These are phyloP conservation scores for Rhizopogon rudus DNA, from an alignment of 768 basidiomycete species.

Conservation along the genomic window DNA sequence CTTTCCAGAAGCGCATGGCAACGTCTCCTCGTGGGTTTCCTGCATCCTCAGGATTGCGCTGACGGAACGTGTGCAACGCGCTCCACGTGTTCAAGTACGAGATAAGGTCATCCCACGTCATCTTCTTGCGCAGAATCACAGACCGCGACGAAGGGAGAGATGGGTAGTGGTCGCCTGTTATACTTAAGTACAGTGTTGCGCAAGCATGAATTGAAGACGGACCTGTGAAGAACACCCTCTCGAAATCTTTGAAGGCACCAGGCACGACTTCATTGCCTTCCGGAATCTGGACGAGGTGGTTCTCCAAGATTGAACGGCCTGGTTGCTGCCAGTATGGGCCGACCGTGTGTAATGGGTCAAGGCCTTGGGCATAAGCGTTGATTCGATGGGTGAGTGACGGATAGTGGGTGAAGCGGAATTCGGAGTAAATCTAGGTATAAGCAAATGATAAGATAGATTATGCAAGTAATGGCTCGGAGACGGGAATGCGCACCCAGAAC, in stretches of 20 bases:
- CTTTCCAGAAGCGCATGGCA: conserved; percentile 57
- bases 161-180: conserved; percentile 38
- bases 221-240: conserved; percentile 60
- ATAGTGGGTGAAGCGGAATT: conserved; percentile 58
- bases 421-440: conserved; percentile 50
- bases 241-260: conserved; percentile 35
- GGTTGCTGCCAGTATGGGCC: conserved; percentile 78
- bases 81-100: conserved; percentile 71
- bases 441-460: background rate
- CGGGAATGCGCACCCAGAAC: conserved; percentile 53
- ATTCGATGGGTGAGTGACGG: conserved; percentile 58
- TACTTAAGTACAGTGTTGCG: background rate
- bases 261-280: conserved; percentile 37
- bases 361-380: conserved; percentile 54
- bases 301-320: conserved; percentile 67
- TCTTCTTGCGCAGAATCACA: conserved; percentile 51
- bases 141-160: conserved; percentile 26
- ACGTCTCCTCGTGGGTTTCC: conserved; percentile 52
- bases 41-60: conserved; percentile 53
- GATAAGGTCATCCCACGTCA: conserved; percentile 64
- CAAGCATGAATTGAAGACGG: conserved; percentile 3
- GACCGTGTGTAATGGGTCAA: conserved; percentile 43
- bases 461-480: background rate
- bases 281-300: conserved; percentile 65
- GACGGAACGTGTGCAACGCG: conserved; percentile 62